Evolutionary conservation across 441 rosid species (phyloP).

Genomic region (Omphalea diandra): DNA sequence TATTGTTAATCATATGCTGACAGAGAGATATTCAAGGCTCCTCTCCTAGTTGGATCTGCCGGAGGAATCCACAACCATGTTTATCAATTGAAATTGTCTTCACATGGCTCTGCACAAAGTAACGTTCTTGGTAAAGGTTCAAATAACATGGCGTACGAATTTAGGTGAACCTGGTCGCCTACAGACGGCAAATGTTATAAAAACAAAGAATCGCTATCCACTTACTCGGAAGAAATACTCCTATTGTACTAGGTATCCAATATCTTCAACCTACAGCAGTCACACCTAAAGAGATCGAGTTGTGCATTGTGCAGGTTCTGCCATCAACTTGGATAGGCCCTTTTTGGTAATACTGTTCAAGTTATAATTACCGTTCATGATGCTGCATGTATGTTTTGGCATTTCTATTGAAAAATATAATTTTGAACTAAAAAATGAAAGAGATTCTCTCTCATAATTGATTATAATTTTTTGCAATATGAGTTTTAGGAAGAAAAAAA

Average conservation of each 20-base stretch:
- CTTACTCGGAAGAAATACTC: background rate
- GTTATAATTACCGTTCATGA: background rate
- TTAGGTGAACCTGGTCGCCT: conserved; percentile 98
- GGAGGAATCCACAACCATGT: conserved; percentile 92
- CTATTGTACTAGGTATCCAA: conserved; percentile 14
- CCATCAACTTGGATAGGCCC: conserved; percentile 61
- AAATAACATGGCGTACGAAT: conserved; percentile 96
- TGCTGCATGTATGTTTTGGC: background rate
- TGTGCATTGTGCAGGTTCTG: conserved; percentile 55
- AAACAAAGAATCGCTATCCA: conserved; percentile 5
- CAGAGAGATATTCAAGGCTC: conserved; percentile 69
- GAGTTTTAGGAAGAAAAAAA: no score
- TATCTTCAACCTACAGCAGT: conserved; percentile 51
- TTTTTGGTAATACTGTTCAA: conserved; percentile 53
- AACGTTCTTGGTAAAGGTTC: conserved; percentile 93
- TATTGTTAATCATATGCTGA: conserved; percentile 26
- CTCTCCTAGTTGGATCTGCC: conserved; percentile 80
- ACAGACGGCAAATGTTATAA: conserved; percentile 70
- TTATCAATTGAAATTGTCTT: conserved; percentile 55
- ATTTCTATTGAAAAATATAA: no score
- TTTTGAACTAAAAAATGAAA: no score
- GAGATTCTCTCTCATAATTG: no score
- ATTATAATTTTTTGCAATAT: no score
- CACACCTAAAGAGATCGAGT: conserved; percentile 69
- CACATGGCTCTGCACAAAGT: conserved; percentile 48